phyloP scores from a whole-genome alignment of 2,329 filamentous ascomycete genomes.

The Fusarium sp. region DNA sequence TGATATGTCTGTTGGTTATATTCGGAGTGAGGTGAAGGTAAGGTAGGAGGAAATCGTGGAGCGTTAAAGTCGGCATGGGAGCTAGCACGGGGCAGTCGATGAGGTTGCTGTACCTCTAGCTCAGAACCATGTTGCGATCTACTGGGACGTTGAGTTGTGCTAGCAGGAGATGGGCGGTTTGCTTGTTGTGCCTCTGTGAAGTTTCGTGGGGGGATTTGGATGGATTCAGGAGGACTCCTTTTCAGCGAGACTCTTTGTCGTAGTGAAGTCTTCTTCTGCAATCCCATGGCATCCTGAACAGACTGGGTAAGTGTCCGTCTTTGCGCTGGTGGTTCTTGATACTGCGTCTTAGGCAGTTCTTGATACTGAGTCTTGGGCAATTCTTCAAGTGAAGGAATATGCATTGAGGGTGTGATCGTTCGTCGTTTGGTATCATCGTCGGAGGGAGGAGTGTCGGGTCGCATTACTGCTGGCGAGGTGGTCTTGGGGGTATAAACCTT shows the following conservation, averaged over 20 bases:
- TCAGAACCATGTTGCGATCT: slow-evolving; percentile 58
- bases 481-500: slow-evolving; percentile 67
- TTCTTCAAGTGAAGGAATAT: slow-evolving; percentile 29
- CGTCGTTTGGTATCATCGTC: slow-evolving; percentile 26
- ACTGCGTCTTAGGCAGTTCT: background rate
- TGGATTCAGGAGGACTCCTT: slow-evolving; percentile 63
- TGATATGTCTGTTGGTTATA: slow-evolving; percentile 64
- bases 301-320: slow-evolving; percentile 38
- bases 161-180: slow-evolving; percentile 49
- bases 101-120: slow-evolving; percentile 53
- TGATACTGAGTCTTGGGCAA: background rate
- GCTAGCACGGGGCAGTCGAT: slow-evolving; percentile 50
- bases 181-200: slow-evolving; percentile 32
- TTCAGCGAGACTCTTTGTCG: slow-evolving; percentile 66
- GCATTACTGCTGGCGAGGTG: slow-evolving; percentile 57
- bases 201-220: slow-evolving; percentile 61
- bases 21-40: slow-evolving; percentile 52
- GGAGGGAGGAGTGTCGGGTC: slow-evolving; percentile 30
- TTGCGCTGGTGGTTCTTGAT: slow-evolving; percentile 10
- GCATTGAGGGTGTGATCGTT: slow-evolving; percentile 30
- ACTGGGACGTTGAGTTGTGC: slow-evolving; percentile 48
- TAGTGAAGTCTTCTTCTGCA: slow-evolving; percentile 59
- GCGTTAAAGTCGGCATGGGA: slow-evolving; percentile 47
- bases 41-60: slow-evolving; percentile 39
- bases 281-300: slow-evolving; percentile 24